Conservation (phyloP, 495 filamentous ascomycete species). For the Neurospora pannonica region DNA sequence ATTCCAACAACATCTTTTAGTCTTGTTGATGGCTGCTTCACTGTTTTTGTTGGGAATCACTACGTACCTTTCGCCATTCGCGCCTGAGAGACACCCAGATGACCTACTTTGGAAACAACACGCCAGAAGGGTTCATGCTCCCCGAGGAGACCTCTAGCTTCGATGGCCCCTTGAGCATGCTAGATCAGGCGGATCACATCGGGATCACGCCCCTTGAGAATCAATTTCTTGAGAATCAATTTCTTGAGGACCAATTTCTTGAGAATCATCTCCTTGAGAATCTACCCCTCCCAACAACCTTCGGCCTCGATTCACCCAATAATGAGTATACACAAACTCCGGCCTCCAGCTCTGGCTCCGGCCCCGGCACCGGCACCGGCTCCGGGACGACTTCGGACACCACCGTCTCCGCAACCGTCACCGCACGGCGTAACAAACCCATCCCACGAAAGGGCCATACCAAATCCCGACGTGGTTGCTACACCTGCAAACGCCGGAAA, state of each 20-base stretch:
- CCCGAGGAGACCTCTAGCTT: neutral
- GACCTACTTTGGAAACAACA: neutral
- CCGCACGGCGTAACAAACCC: conserved; percentile 14
- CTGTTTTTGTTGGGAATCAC: neutral
- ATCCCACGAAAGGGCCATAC: conserved; percentile 38
- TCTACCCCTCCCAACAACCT: neutral
- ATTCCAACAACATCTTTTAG: neutral
- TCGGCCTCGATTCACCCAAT: neutral
- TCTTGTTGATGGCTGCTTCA: neutral
- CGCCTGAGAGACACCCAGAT: neutral
- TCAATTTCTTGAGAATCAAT: no score
- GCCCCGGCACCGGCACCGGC: neutral
- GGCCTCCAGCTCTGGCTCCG: neutral
- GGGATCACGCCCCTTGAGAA: neutral
- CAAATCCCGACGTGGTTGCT: conserved; percentile 47
- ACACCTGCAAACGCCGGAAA: conserved; percentile 46
- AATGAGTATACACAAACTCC: neutral
- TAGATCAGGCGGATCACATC: neutral
- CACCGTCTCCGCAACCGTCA: neutral
- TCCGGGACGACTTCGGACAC: neutral
- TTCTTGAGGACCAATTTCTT: neutral
- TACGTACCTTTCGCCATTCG: neutral
- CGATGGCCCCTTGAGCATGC: neutral
- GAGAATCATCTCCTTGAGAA: neutral
- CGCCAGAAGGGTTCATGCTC: neutral